Percentiles rank a stretch among this genome's conserved stretches.
phyloP scores from a whole-genome alignment of 257 asterid genomes.

The Penstemon eatonii region DNA sequence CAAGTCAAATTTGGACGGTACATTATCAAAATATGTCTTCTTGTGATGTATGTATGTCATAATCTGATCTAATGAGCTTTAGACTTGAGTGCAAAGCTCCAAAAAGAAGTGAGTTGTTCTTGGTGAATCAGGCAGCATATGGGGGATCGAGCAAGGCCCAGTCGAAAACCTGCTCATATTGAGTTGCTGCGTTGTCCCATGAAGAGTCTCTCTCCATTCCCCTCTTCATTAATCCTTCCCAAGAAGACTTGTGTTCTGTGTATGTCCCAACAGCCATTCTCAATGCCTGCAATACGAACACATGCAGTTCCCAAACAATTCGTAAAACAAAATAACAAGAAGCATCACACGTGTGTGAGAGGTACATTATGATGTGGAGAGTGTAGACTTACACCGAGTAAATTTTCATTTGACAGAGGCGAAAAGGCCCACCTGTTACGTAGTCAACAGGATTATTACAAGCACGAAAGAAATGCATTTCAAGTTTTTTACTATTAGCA shows the following conservation, averaged over 20 bases:
- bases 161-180: constrained; percentile 74
- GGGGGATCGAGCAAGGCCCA: constrained; percentile 91
- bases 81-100: too few relatives aligned
- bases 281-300: constrained; percentile 46
- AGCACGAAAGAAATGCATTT: too few relatives aligned
- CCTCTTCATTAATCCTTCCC: constrained; percentile 84
- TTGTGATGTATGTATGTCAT: too few relatives aligned
- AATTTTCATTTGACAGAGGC: constrained; percentile 67
- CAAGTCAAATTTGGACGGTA: too few relatives aligned
- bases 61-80: too few relatives aligned
- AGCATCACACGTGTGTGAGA: neutral
- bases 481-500: too few relatives aligned
- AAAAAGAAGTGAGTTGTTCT: too few relatives aligned
- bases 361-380: neutral
- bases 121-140: constrained; percentile 51
- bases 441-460: neutral
- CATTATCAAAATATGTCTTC: too few relatives aligned
- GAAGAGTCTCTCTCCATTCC: constrained; percentile 84
- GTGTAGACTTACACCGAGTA: constrained; percentile 64
- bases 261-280: constrained; percentile 59
- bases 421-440: constrained; percentile 89
- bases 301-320: neutral
- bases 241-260: constrained; percentile 67
- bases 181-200: constrained; percentile 88
- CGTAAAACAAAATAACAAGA: neutral